Base-by-base conservation (phyloP, 768 basidiomycete species). In the Russula foetens region DNA sequence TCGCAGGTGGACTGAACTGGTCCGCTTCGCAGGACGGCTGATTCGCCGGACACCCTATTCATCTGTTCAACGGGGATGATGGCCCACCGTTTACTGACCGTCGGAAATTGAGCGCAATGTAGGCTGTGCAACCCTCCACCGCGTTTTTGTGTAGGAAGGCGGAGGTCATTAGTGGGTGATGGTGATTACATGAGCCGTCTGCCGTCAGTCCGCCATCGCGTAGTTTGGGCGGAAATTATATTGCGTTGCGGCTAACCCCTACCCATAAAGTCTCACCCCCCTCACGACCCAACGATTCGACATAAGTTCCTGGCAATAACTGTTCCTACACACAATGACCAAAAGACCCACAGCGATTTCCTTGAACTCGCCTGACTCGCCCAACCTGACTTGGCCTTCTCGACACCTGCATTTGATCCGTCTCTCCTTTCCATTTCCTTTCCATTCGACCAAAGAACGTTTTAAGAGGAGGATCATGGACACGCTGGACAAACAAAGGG, bases 251-350 rank as follows among this genome's bases (percentile, higher is more conserved):
- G 31, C 26, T 51, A 39, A 39, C 49, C 17, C 43, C 43, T 49
- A 35, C 43, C 33, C n/a, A n/a, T 19, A 35, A 28, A 31, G 4
- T 24, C 33, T 31, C 11, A 49, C n/a, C 49, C 48, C 17, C 5
- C 54, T 39, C 50, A 60, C 29, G 88, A 89, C 87, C 86, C 88
- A 41, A 51, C 84, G 75, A 74, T 78, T 90, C 69, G 84, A 11
- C 35, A 11, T 35, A 11, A 88, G 73, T 81, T 64, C 80, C 81
- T 63, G 67, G 70, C 38, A 79, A 82, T 65, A 88, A 89, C 77
- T 83, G n/a, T 83, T 70, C 82, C 53, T 83, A 85, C 21, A 80
- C 90, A 58, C 85, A 78, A 78, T 91, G 90, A 74, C 78, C 69
- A 56, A 87, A 89, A 88, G 71, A 76, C 85, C 4, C 67, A 71